Base-by-base conservation (phyloP, 139 green algal species). In the Coelastrella sp. region DNA sequence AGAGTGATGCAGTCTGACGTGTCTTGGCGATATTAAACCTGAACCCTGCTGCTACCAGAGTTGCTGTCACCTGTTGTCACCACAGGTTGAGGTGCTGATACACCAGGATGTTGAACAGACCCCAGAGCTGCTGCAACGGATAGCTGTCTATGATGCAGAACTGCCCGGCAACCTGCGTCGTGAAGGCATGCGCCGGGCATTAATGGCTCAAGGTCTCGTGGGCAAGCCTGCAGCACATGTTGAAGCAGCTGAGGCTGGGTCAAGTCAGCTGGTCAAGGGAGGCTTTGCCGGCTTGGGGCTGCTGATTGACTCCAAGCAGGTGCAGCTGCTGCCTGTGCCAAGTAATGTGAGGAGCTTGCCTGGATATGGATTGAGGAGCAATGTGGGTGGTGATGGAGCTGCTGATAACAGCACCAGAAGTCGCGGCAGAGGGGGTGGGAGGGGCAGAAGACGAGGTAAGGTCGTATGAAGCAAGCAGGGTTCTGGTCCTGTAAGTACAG, bases 21-120 rank as follows among this genome's bases (percentile, higher is more conserved):
- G n/a, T n/a, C n/a, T n/a, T n/a, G n/a, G n/a, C n/a, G n/a, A n/a
- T n/a, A n/a, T n/a, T n/a, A n/a, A n/a, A n/a, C n/a, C n/a, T n/a
- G n/a, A n/a, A n/a, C n/a, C 23, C 57, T 66, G 19, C 2, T 66
- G 57, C 1, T 66, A 30, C 48, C 63, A 51, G 48, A 23, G 32
- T 19, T 75, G 35, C 57, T 34, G 57, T 66, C 21, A 34, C 19
- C 57, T 66, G 57, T 66, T 30, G 13, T n/a, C n/a, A n/a, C n/a
- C n/a, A n/a, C 87, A 91, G 88, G 67, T 89, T 30, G 88, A 89
- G 21, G 78, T 83, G 64, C 8, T 91, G 27, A 17, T 89, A 23
- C 84, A 59, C 7, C 53, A 41, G 15, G 84, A 86, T 50, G 17
- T 84, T 43, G 87, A 87, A 53, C 9, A 45, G 3, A 87, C 51